Conservation (phyloP, 306 rosid species). For the Prunus mume region DNA sequence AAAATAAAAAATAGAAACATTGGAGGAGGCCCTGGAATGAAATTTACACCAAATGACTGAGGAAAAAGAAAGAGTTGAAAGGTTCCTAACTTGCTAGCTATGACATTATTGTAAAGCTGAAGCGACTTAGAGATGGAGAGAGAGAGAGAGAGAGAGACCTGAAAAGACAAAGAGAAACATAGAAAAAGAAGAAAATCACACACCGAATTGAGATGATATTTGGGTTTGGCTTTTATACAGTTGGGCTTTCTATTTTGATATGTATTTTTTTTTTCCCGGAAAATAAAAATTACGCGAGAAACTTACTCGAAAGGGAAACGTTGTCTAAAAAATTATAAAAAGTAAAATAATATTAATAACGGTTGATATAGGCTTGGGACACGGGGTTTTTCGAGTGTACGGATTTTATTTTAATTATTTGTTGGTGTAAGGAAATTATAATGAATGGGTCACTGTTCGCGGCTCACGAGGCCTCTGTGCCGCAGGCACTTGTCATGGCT, state of each 20-base stretch:
- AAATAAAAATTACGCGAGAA: slow-evolving; percentile 18
- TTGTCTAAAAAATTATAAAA: background rate
- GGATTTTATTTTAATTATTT: background rate
- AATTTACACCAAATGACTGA: slow-evolving; percentile 25
- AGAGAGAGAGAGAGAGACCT: background rate
- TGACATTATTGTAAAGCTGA: slow-evolving; percentile 25
- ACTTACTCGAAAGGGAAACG: slow-evolving; percentile 18
- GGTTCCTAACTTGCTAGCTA: slow-evolving; percentile 3
- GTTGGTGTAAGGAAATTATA: background rate
- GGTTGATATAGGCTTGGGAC: background rate
- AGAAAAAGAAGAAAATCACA: slow-evolving; percentile 1
- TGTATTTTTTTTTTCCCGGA: slow-evolving; percentile 1
- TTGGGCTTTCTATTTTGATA: background rate
- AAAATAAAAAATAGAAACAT: slow-evolving; percentile 22
- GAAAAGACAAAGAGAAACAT: background rate
- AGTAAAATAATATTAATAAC: background rate
- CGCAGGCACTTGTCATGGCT: background rate
- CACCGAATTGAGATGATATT: slow-evolving; percentile 15
- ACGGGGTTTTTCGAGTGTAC: background rate
- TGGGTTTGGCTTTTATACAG: slow-evolving; percentile 21
- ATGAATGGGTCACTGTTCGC: slow-evolving; percentile 1
- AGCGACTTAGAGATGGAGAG: slow-evolving; percentile 5
- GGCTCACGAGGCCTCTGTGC: slow-evolving; percentile 19
- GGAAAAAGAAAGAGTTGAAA: slow-evolving; percentile 7
- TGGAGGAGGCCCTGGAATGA: slow-evolving; percentile 36